Percentiles rank a stretch among this genome's conserved stretches.
phyloP scores from a whole-genome alignment of 345 rosid species.

The rapeseed (Brassica napus) region Da-Ae NC_063434.1:9207501-9208000 shows the following conservation, averaged over 20 bases:
- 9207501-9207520: slow-evolving; percentile 18
- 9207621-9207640: slow-evolving; percentile 61
- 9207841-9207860: neutral
- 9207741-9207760: slow-evolving; percentile 70
- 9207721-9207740: slow-evolving; percentile 42
- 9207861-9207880: neutral
- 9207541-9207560: slow-evolving; percentile 16
- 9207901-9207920: slow-evolving; percentile 6
- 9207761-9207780: slow-evolving; percentile 40
- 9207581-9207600: slow-evolving; percentile 15
- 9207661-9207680: slow-evolving; percentile 51
- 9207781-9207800: slow-evolving; percentile 11
- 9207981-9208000: neutral
- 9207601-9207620: slow-evolving; percentile 38
- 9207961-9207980: slow-evolving; percentile 7
- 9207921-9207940: neutral
- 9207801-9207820: slow-evolving; percentile 22
- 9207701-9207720: neutral
- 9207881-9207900: neutral
- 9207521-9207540: slow-evolving; percentile 22
- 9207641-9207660: slow-evolving; percentile 56
- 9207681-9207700: neutral
- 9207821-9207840: neutral
- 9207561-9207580: slow-evolving; percentile 14
- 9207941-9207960: slow-evolving; percentile 1